A percentile compares a stretch with the other conserved stretches of the same genome.
Conservation (phyloP, 805 yeast species). For the Kodamaea hsintzibuensis region DNA sequence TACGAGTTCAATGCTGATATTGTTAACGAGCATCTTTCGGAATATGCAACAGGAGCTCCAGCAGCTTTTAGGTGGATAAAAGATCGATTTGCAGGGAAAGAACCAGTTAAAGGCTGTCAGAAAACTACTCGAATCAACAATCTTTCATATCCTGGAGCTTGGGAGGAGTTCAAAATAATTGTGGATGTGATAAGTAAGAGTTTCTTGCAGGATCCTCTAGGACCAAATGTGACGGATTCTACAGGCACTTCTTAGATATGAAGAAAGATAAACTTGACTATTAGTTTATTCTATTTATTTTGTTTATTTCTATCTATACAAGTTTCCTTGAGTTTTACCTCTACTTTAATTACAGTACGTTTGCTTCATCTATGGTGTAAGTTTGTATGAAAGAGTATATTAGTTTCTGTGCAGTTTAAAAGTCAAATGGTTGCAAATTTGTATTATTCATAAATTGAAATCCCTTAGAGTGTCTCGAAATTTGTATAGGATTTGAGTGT, state of each 20-base stretch:
- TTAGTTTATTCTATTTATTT: no score
- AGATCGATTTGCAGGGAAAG: slow-evolving; percentile 16
- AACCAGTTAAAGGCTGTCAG: slow-evolving; percentile 19
- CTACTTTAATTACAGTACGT: no score
- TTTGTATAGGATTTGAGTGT: no score
- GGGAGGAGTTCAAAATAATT: background rate
- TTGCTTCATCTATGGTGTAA: no score
- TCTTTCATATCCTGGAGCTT: slow-evolving; percentile 46
- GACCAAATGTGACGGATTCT: background rate
- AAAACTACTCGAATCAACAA: slow-evolving; percentile 43
- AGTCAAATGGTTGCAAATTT: no score
- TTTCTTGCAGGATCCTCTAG: slow-evolving; percentile 8
- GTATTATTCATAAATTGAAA: no score
- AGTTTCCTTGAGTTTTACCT: no score
- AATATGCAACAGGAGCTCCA: slow-evolving; percentile 14
- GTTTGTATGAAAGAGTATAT: no score
- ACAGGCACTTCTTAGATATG: background rate
- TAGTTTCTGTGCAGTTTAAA: no score
- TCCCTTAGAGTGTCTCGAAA: no score
- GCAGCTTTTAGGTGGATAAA: slow-evolving; percentile 21
- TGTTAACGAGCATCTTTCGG: slow-evolving; percentile 17
- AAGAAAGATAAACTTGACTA: no score
- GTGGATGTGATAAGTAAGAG: background rate
- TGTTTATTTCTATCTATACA: no score
- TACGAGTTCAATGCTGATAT: slow-evolving; percentile 11